Base-by-base conservation (phyloP, 2,329 filamentous ascomycete species). In the Cercospora beticola region DNA sequence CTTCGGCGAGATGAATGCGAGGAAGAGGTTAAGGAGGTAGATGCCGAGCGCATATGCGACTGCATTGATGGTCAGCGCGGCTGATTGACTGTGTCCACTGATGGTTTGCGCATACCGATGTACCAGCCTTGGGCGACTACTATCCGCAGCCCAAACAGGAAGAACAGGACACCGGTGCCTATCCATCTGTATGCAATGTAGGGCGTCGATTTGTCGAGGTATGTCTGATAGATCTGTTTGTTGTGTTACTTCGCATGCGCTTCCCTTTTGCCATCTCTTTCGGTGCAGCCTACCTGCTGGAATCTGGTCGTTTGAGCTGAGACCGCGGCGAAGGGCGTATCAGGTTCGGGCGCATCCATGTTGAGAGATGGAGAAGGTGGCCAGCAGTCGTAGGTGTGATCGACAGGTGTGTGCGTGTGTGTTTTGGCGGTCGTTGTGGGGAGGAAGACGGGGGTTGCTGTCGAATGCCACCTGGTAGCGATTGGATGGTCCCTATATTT, bases 11-110 rank as follows among this genome's bases (percentile, higher is more conserved):
- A 99, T 87, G 86, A 99, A 99, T 75, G 95, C 95, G 79, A 99
- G 92, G 87, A 99, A 99, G 70, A 99, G 89, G 84, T 99, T 99
- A 70, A 99, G 90, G 59, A 99, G 92, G 85, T 99, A 99, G 82
- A 99, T 99, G 75, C 94, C 95, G 66, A 99, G 89, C 43, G 94
- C 95, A 82, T 99, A 99, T 74, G 94, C 94, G 76, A 99, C 95
- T 97, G 75, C 54, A 9, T 16, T 4, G 14, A 8, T 31, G 28
- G 46, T 72, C 60, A 69, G 66, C 49, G 31, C 43, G 23, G 18
- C 16, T 10, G 16, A 7, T 7, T 3, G 4, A 10, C 4, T 49
- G 14, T 59, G 23, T 14, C 16, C 21, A 9, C 10, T 30, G 31
- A 12, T 30, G 9, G 3, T 14, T 21, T 12, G n/a, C 31, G 12